A percentile compares a stretch with the other conserved stretches of the same genome.
Conservation (phyloP, 371 early-diverging fungal genomes). For the Mucor piriformis region DNA sequence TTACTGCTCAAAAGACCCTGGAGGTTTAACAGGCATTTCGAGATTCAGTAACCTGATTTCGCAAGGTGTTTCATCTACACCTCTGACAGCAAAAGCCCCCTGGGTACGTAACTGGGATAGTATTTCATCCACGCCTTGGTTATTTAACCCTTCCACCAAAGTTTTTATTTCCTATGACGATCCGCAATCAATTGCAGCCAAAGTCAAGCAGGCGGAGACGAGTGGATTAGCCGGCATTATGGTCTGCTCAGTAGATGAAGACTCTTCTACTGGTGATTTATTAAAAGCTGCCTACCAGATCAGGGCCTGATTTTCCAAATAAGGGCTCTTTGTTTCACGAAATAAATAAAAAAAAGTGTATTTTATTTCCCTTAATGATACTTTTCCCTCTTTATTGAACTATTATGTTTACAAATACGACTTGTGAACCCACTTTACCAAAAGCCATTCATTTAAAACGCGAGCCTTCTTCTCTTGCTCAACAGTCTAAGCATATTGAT, state of each 20-base stretch:
- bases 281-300: conserved; percentile 20
- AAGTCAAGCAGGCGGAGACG: conserved; percentile 45
- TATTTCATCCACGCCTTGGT: conserved; percentile 57
- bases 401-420: background rate
- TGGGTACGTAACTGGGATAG: conserved; percentile 62
- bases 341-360: conserved; percentile 2
- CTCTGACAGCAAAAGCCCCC: conserved; percentile 42
- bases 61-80: conserved; percentile 50
- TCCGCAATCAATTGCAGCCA: conserved; percentile 49
- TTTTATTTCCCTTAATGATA: background rate
- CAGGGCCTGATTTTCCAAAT: background rate
- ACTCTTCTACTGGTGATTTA: conserved; percentile 28
- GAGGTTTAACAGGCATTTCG: conserved; percentile 52
- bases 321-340: background rate
- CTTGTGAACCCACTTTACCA: conserved; percentile 13
- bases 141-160: conserved; percentile 56
- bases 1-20: conserved; percentile 28
- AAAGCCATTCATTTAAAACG: conserved; percentile 9
- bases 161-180: conserved; percentile 66
- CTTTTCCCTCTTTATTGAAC: background rate
- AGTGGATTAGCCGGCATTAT: conserved; percentile 55
- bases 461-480: conserved; percentile 4
- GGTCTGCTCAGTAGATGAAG: conserved; percentile 48
- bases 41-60: conserved; percentile 54
- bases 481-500: conserved; percentile 11